phyloP scores from a whole-genome alignment of 441 rosid species.

The Jatropha podagrica region DNA sequence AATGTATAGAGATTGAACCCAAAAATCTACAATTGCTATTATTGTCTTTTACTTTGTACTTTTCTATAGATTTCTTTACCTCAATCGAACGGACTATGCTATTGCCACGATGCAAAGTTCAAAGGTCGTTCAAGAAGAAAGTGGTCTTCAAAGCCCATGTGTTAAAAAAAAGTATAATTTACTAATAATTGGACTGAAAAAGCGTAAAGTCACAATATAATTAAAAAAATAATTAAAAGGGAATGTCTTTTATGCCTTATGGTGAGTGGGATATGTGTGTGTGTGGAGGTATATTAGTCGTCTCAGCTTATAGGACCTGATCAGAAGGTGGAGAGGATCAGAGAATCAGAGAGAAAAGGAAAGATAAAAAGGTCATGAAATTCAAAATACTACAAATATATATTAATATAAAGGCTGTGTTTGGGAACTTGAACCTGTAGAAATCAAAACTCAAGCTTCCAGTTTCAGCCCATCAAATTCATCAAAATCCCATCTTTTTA shows the following conservation, averaged over 20 bases:
- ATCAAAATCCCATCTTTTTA: conserved; percentile 27
- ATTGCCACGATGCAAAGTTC: conserved; percentile 35
- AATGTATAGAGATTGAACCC: conserved; percentile 32
- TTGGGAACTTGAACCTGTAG: conserved; percentile 66
- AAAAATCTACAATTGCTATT: background rate
- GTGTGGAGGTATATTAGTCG: conserved; percentile 22
- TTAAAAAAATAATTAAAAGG: conserved; percentile 10
- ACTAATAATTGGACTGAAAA: background rate
- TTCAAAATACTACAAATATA: conserved; percentile 13
- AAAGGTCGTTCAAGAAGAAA: conserved; percentile 19
- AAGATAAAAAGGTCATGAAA: background rate
- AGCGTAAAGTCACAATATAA: background rate
- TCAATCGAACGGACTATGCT: conserved; percentile 18
- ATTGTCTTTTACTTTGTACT: background rate
- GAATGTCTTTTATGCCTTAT: conserved; percentile 34
- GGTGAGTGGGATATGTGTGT: conserved; percentile 31
- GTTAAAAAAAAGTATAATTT: background rate
- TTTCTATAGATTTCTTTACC: background rate
- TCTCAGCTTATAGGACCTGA: conserved; percentile 18
- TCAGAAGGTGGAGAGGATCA: conserved; percentile 2
- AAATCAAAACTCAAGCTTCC: background rate
- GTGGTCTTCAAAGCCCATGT: conserved; percentile 23
- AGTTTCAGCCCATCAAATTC: conserved; percentile 42
- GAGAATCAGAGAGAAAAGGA: background rate
- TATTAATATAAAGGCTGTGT: conserved; percentile 26